Evolutionary conservation across 78 protist genomes (phyloP), one percentile per base, ranked within the genome.

Genomic region (Capsaspora owczarzaki): DNA sequence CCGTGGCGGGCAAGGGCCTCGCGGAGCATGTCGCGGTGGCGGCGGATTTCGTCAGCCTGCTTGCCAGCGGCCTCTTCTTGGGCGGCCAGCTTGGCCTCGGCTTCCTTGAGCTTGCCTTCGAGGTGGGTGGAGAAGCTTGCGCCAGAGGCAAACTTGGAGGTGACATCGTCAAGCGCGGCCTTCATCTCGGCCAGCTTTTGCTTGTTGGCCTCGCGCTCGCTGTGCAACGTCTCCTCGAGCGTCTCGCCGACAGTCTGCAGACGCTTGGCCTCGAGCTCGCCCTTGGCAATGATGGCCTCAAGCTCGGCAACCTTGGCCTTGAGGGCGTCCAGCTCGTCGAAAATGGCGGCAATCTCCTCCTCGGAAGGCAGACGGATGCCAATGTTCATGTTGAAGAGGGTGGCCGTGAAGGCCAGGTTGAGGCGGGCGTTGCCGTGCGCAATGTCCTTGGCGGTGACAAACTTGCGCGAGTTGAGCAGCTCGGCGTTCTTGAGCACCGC

Each of bases 381-480:
- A 27, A 96, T 96, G 71, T 86, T 84, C 42, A 61, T 46, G 91
- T 94, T 94, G 95, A 96, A 96, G 23, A 96, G 61, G 51, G 96
- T 90, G 12, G 99, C 98, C 27, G 92, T 90, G 68, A 96, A 95
- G 3, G 94, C 95, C 61, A 93, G 70, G 88, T 96, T 96, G 68
- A 95, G 79, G 43, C 91, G 91, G 40, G 61, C 76, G 82, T 94
- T 81, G 20, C 95, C 98, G 40, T 44, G 61, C 44, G 74, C 90
- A 37, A 96, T 89, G 63, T 90, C 96, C 12, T 33, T 10, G 43
- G 96, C 89, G 47, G 37, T 82, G 33, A 94, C 37, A 78, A 90
- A 92, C 46, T 87, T 83, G 40, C 85, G 80, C 41, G 91, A 87
- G 31, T 85, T 92, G 23, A 94, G 68, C 84, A 86, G 85, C 76